Percentiles rank a stretch among this genome's conserved stretches.
phyloP scores from a whole-genome alignment of 352 stramenopile species.

The Pythium grandisporangium region DNA sequence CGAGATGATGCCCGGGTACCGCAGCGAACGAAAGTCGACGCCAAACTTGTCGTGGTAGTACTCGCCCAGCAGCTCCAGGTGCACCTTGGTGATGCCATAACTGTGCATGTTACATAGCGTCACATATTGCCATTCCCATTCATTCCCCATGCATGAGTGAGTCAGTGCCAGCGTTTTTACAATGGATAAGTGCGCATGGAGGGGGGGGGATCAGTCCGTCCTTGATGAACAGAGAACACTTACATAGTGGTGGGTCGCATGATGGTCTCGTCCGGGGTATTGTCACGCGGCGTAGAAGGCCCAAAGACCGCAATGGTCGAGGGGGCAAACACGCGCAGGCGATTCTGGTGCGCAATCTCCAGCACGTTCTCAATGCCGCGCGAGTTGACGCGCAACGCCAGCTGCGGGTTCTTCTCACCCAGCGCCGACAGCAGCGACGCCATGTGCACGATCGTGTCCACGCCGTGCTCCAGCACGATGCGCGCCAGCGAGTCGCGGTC shows the following conservation, averaged over 20 bases:
- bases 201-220: background rate
- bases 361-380: slow-evolving; percentile 86
- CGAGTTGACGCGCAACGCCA: slow-evolving; percentile 86
- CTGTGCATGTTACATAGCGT: slow-evolving; percentile 4
- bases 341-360: slow-evolving; percentile 83
- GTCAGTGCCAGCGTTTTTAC: too few relatives aligned
- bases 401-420: slow-evolving; percentile 85
- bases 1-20: slow-evolving; percentile 88
- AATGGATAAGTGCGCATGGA: too few relatives aligned
- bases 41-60: slow-evolving; percentile 91
- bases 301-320: slow-evolving; percentile 90
- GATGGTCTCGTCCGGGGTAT: slow-evolving; percentile 83
- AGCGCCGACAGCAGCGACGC: slow-evolving; percentile 85
- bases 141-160: too few relatives aligned
- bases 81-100: slow-evolving; percentile 90
- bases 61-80: slow-evolving; percentile 85
- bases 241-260: slow-evolving; percentile 91
- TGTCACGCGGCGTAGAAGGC: slow-evolving; percentile 74
- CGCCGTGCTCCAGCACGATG: slow-evolving; percentile 81
- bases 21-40: slow-evolving; percentile 87
- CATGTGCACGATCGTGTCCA: slow-evolving; percentile 89
- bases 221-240: slow-evolving; percentile 1
- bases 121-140: too few relatives aligned
- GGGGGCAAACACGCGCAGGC: slow-evolving; percentile 81
- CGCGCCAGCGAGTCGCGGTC: slow-evolving; percentile 63